Percentiles rank a stretch among this genome's conserved stretches.
phyloP scores from a whole-genome alignment of 2,329 filamentous ascomycete genomes.

The Corniculantispora saksenae region DNA sequence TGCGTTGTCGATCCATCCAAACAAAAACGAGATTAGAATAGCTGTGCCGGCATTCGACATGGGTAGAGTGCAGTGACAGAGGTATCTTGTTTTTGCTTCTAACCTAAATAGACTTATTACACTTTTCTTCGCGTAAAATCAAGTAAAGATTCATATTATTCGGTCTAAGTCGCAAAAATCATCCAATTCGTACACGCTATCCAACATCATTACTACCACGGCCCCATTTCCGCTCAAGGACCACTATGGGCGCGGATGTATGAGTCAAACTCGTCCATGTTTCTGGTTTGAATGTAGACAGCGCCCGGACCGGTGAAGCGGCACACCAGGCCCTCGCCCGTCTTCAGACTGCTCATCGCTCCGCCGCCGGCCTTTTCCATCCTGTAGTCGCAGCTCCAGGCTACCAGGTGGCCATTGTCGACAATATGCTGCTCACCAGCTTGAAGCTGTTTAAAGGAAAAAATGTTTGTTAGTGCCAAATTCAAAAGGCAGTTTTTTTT shows the following conservation, averaged over 20 bases:
- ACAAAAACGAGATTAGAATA: no score
- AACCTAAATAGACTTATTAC: no score
- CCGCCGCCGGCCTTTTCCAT: constrained; percentile 27
- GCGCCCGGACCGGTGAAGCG: constrained; percentile 17
- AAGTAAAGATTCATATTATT: no score
- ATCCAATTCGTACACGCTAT: background rate
- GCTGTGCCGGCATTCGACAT: no score
- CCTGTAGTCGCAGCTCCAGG: constrained; percentile 27
- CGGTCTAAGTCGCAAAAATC: no score
- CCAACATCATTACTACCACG: background rate
- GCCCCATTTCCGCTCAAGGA: background rate
- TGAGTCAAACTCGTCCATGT: background rate
- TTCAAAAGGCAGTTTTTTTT: background rate
- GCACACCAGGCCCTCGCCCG: constrained; percentile 26
- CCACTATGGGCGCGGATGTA: background rate
- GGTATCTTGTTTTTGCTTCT: no score
- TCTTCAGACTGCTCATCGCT: constrained; percentile 23
- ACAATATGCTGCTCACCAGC: constrained; percentile 27
- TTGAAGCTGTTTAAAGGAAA: constrained; percentile 20
- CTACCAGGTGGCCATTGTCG: constrained; percentile 26
- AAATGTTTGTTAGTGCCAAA: background rate
- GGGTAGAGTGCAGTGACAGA: no score
- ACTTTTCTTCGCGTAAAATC: no score
- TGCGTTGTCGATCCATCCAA: no score
- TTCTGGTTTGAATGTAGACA: background rate